Conservation (phyloP, 169 alveolate species). For the Sarcocystis neurona region DNA sequence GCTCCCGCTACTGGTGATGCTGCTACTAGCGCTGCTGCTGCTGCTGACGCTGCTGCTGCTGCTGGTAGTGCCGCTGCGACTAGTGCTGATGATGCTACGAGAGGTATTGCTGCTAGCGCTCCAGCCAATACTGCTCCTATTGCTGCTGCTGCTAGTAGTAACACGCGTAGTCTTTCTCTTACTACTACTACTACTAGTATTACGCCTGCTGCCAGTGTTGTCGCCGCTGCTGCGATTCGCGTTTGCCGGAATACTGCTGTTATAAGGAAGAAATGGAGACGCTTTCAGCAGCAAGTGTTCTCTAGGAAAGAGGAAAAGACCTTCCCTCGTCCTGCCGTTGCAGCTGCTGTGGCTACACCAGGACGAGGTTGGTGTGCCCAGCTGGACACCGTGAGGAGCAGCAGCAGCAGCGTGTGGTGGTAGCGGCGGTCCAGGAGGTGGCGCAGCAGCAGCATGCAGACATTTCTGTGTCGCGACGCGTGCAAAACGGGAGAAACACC, state of each 20-base stretch:
- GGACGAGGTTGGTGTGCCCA: slow-evolving; percentile 29
- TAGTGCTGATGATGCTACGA: not conserved
- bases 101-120: too few species aligned
- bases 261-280: too few species aligned
- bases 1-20: slow-evolving; percentile 24
- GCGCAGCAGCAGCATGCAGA: too few species aligned
- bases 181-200: not conserved
- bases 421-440: too few species aligned
- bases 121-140: too few species aligned
- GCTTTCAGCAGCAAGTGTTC: not conserved
- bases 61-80: slow-evolving; percentile 17
- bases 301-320: not conserved
- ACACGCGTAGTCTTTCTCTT: too few species aligned
- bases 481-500: too few species aligned
- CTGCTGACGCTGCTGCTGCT: slow-evolving; percentile 17
- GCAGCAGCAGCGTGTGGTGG: too few species aligned
- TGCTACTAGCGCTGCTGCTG: not conserved
- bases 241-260: too few species aligned
- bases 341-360: not conserved
- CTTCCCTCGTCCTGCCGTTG: not conserved
- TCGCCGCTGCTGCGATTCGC: not conserved
- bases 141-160: too few species aligned
- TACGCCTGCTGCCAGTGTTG: not conserved
- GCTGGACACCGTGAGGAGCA: slow-evolving; percentile 68
- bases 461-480: too few species aligned